phyloP scores from a whole-genome alignment of 495 filamentous ascomycete genomes.

The Hypoxylon rickii region DNA sequence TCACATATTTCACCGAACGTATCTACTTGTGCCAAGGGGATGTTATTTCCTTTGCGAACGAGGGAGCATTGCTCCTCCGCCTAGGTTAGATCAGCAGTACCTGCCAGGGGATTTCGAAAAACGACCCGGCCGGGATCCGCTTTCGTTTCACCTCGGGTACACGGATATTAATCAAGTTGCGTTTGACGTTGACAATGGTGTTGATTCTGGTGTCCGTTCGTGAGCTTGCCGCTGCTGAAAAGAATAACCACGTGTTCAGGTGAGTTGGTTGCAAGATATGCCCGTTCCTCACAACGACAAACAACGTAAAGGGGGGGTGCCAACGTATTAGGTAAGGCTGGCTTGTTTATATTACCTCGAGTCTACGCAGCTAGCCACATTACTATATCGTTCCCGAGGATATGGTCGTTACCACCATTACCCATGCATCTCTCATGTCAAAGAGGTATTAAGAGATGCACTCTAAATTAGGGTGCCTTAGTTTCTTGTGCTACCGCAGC shows the following conservation, averaged over 20 bases:
- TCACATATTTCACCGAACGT: conserved; percentile 26
- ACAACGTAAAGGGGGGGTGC: too few species aligned
- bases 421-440: conserved; percentile 7
- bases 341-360: too few species aligned
- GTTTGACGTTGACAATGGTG: conserved; percentile 8
- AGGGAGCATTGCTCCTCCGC: background rate
- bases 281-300: too few species aligned
- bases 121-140: conserved; percentile 12
- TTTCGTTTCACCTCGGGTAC: conserved; percentile 23
- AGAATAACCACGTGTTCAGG: too few species aligned
- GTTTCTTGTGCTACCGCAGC: conserved; percentile 23
- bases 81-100: background rate
- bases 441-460: conserved; percentile 15
- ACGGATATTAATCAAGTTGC: conserved; percentile 30
- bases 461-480: conserved; percentile 33
- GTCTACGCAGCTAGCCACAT: background rate
- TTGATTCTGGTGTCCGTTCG: too few species aligned
- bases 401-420: conserved; percentile 17
- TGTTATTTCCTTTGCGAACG: background rate
- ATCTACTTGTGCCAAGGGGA: conserved; percentile 10
- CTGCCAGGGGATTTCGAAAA: conserved; percentile 1
- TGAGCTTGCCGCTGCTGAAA: too few species aligned
- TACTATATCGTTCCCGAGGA: conserved; percentile 9
- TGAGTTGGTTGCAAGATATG: too few species aligned
- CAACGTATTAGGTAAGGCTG: too few species aligned